phyloP scores from a whole-genome alignment of 192 early-diverging fungal genomes.

The Jimgerdemannia flammicorona region DNA sequence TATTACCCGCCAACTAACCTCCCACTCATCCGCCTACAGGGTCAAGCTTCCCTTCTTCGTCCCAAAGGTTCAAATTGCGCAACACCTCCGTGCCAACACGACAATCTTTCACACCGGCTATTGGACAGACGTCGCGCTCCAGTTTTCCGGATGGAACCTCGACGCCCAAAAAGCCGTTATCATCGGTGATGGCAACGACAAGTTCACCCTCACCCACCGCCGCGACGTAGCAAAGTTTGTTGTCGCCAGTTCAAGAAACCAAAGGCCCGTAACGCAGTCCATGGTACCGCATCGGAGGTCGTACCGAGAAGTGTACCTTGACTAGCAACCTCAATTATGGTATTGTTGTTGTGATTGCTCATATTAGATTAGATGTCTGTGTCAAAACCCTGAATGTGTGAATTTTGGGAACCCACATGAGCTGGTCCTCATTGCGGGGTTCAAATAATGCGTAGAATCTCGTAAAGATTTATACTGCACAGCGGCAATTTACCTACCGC shows the following conservation, averaged over 20 bases:
- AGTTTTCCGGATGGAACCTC: neutral
- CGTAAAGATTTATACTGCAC: no score
- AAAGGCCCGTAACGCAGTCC: neutral
- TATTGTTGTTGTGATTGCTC: no score
- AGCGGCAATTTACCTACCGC: no score
- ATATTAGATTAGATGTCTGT: no score
- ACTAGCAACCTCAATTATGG: no score
- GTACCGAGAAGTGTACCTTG: no score
- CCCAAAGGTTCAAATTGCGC: neutral
- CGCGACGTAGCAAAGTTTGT: neutral
- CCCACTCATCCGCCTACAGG: neutral
- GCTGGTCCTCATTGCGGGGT: no score
- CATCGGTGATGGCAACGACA: neutral
- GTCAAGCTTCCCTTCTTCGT: neutral
- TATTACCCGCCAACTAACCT: no score
- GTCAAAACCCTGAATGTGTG: no score
- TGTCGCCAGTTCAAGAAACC: neutral
- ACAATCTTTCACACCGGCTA: neutral
- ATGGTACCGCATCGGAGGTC: neutral
- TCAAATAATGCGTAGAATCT: no score
- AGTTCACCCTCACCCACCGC: neutral
- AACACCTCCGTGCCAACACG: neutral
- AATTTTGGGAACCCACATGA: no score
- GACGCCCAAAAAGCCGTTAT: neutral
- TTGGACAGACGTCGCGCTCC: neutral